Evolutionary conservation across 2,329 filamentous ascomycete genomes (phyloP).

Genomic region (Uncinocarpus reesii): DNA sequence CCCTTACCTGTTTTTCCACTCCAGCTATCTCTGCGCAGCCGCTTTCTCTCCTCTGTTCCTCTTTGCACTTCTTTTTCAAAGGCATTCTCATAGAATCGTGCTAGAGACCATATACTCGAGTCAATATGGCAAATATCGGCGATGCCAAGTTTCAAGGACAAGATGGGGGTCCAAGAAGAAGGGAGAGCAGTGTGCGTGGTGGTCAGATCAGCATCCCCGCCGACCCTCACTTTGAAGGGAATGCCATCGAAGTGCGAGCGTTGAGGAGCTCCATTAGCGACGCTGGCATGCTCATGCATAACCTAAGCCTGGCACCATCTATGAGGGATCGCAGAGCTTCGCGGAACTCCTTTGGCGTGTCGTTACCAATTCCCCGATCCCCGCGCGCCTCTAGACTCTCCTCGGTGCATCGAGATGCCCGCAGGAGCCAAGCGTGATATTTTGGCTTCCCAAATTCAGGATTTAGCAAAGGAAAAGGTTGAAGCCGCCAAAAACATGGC

Average conservation of each 20-base stretch:
- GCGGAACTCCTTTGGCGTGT: conserved; percentile 64
- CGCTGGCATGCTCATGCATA: conserved; percentile 61
- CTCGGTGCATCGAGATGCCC: conserved; percentile 49
- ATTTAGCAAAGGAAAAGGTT: conserved; percentile 56
- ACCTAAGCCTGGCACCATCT: conserved; percentile 56
- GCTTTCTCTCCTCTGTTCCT: not conserved
- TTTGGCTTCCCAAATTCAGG: conserved; percentile 59
- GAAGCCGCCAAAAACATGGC: conserved; percentile 65
- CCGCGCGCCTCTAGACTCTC: conserved; percentile 60
- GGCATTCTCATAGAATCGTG: not conserved
- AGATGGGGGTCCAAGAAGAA: conserved; percentile 6
- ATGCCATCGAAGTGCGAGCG: conserved; percentile 59
- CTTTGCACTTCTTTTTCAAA: not conserved
- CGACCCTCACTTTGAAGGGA: conserved; percentile 34
- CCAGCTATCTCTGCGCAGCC: not conserved
- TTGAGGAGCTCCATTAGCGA: conserved; percentile 59
- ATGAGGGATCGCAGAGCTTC: conserved; percentile 58
- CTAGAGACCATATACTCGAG: not conserved
- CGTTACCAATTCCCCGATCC: conserved; percentile 61
- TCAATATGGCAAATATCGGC: conserved; percentile 7
- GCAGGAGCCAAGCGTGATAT: conserved; percentile 55
- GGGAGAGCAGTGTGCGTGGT: conserved; percentile 10
- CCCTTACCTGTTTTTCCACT: not conserved
- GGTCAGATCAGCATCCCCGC: conserved; percentile 33
- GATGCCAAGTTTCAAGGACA: conserved; percentile 6